These are phyloP conservation scores for Phaeosphaeriaceae sp. DNA, from an alignment of 2,329 filamentous ascomycete genomes.

Conservation along the genomic window DNA sequence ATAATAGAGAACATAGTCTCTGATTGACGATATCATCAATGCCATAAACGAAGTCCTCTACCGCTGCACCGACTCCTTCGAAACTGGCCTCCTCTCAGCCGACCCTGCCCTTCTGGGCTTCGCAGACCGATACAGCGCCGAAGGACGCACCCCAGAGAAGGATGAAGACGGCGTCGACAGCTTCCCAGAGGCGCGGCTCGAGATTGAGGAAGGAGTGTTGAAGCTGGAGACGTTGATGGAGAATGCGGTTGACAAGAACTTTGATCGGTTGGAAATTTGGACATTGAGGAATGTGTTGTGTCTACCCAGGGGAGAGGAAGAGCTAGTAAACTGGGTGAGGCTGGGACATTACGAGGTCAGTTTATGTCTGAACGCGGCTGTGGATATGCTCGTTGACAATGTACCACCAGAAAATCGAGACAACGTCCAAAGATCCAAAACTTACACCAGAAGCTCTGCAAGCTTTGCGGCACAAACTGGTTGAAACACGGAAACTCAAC, in stretches of 20 bases:
- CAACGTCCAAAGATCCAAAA: slow-evolving; percentile 35
- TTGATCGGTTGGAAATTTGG: slow-evolving; percentile 71
- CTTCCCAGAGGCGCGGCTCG: slow-evolving; percentile 63
- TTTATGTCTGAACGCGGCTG: slow-evolving; percentile 1
- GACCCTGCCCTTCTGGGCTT: slow-evolving; percentile 85
- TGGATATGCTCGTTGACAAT: slow-evolving; percentile 2
- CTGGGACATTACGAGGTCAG: slow-evolving; percentile 82
- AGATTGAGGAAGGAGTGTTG: slow-evolving; percentile 81
- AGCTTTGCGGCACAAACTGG: slow-evolving; percentile 73
- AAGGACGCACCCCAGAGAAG: slow-evolving; percentile 53
- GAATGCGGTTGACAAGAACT: slow-evolving; percentile 58
- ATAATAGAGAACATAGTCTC: slow-evolving; percentile 58
- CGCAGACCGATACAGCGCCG: slow-evolving; percentile 57
- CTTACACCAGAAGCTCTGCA: slow-evolving; percentile 74
- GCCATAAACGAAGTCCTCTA: slow-evolving; percentile 93
- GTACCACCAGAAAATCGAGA: slow-evolving; percentile 30
- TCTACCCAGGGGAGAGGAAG: slow-evolving; percentile 60
- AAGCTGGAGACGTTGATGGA: slow-evolving; percentile 59
- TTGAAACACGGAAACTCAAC: slow-evolving; percentile 80
- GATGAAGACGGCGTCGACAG: slow-evolving; percentile 50
- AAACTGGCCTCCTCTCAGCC: slow-evolving; percentile 77
- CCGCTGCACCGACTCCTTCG: slow-evolving; percentile 85
- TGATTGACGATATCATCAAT: slow-evolving; percentile 98
- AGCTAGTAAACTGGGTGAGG: slow-evolving; percentile 74
- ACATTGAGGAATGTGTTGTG: slow-evolving; percentile 76